A percentile compares a stretch with the other conserved stretches of the same genome.
Conservation (phyloP, 1,284 basidiomycete species). For the Ganoderma lucidum region DNA sequence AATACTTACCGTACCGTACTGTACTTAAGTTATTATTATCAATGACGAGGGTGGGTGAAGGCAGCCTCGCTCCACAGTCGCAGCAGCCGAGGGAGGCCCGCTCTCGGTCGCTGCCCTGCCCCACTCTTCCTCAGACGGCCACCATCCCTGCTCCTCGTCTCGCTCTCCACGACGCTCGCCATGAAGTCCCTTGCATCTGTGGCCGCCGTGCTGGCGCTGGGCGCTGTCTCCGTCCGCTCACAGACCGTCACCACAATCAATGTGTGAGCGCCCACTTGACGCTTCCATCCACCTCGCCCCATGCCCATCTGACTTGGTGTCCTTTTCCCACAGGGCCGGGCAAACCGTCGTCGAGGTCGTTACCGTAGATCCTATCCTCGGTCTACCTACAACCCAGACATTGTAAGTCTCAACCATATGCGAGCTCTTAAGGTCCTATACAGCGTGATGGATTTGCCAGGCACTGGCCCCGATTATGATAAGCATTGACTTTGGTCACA, state of each 20-base stretch:
- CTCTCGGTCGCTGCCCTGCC: neutral
- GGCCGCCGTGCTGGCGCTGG: constrained; percentile 39
- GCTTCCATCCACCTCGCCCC: neutral
- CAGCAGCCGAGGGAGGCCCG: neutral
- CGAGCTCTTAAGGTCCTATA: neutral
- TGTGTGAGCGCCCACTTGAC: constrained; percentile 44
- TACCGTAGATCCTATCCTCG: constrained; percentile 50
- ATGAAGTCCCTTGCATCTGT: constrained; percentile 25
- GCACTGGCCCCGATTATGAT: neutral
- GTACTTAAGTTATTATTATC: neutral
- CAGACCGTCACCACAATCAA: constrained; percentile 57
- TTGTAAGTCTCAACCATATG: constrained; percentile 48
- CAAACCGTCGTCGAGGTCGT: constrained; percentile 61
- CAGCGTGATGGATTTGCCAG: neutral
- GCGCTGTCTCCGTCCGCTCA: constrained; percentile 43
- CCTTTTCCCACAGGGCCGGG: constrained; percentile 50
- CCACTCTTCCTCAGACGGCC: constrained; percentile 16
- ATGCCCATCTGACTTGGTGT: neutral
- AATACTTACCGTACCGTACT: neutral
- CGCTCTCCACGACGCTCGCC: constrained; percentile 8
- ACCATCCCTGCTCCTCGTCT: constrained; percentile 11
- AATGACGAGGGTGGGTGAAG: neutral
- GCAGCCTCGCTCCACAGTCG: neutral
- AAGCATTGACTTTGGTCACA: neutral
- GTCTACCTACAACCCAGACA: constrained; percentile 51